These are phyloP conservation scores for Clitopilus hobsonii DNA, from an alignment of 768 basidiomycete species.

Conservation along the genomic window DNA sequence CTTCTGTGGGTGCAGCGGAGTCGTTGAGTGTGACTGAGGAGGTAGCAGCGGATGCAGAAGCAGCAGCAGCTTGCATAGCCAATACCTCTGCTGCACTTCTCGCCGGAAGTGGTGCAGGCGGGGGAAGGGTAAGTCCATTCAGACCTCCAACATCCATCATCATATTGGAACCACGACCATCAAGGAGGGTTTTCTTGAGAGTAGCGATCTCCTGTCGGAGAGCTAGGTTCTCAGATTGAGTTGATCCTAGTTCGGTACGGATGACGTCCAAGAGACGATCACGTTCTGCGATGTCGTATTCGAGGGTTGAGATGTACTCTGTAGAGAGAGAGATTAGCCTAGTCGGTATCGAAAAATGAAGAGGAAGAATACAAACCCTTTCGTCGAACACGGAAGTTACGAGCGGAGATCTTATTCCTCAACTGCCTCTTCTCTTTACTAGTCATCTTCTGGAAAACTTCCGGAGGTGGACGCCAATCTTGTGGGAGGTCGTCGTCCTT, in stretches of 20 bases:
- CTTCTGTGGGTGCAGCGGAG: conserved; percentile 2
- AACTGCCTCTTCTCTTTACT: conserved; percentile 96
- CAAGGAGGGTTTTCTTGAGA: conserved; percentile 71
- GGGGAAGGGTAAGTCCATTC: conserved; percentile 38
- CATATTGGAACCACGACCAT: conserved; percentile 43
- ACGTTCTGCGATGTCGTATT: conserved; percentile 88
- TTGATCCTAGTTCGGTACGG: conserved; percentile 74
- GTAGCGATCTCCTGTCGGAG: conserved; percentile 72
- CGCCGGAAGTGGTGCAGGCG: conserved; percentile 43
- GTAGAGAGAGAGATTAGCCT: conserved; percentile 4
- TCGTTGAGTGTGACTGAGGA: conserved; percentile 5
- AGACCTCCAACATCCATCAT: neutral
- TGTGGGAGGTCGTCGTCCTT: conserved; percentile 57
- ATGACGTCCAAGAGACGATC: conserved; percentile 88
- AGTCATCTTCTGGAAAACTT: conserved; percentile 93
- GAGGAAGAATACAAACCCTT: conserved; percentile 56
- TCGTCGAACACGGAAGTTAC: conserved; percentile 91
- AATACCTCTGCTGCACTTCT: conserved; percentile 33
- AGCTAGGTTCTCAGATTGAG: conserved; percentile 78
- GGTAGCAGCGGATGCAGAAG: too few relatives aligned
- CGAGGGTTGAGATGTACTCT: conserved; percentile 95
- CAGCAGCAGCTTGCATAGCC: conserved; percentile 12
- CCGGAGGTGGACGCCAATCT: conserved; percentile 84
- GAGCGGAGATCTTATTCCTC: conserved; percentile 93
- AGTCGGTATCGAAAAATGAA: conserved; percentile 9